Evolutionary conservation across 768 basidiomycete genomes (phyloP).

Genomic region (Agrocybe praecox): DNA sequence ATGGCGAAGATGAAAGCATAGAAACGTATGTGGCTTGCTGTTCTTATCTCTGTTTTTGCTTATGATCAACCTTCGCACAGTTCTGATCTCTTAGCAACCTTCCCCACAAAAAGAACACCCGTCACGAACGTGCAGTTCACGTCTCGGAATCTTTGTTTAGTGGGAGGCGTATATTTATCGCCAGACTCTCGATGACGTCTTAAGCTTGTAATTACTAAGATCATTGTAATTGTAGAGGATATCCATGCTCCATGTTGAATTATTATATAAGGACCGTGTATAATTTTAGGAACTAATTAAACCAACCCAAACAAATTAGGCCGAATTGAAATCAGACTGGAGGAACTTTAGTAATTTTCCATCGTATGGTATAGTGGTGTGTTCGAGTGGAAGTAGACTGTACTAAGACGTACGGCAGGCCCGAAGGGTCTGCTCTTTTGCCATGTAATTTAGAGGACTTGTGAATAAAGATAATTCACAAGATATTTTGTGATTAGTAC

Average conservation of each 20-base stretch:
- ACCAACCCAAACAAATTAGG: neutral
- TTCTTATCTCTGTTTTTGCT: neutral
- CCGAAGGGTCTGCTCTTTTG: too few relatives aligned
- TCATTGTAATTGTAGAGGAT: neutral
- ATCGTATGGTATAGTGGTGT: too few relatives aligned
- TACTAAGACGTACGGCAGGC: too few relatives aligned
- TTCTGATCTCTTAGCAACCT: constrained; percentile 84
- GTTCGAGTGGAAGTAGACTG: too few relatives aligned
- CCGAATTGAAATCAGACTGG: too few relatives aligned
- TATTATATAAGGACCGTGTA: neutral
- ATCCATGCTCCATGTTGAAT: neutral
- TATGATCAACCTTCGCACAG: constrained; percentile 40
- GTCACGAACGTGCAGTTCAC: constrained; percentile 93
- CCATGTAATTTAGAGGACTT: too few relatives aligned
- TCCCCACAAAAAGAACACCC: constrained; percentile 95
- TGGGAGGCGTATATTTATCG: constrained; percentile 74
- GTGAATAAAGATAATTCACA: too few relatives aligned
- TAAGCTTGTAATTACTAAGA: neutral
- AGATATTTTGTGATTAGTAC: too few relatives aligned
- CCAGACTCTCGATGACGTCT: constrained; percentile 44
- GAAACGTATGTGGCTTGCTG: constrained; percentile 59
- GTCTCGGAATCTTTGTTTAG: constrained; percentile 89
- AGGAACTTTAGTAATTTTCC: too few relatives aligned
- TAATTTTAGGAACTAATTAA: neutral
- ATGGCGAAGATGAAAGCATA: constrained; percentile 56